These are phyloP conservation scores for Ceratocystis papillata DNA, from an alignment of 2,329 filamentous ascomycete genomes.

Conservation along the genomic window DNA sequence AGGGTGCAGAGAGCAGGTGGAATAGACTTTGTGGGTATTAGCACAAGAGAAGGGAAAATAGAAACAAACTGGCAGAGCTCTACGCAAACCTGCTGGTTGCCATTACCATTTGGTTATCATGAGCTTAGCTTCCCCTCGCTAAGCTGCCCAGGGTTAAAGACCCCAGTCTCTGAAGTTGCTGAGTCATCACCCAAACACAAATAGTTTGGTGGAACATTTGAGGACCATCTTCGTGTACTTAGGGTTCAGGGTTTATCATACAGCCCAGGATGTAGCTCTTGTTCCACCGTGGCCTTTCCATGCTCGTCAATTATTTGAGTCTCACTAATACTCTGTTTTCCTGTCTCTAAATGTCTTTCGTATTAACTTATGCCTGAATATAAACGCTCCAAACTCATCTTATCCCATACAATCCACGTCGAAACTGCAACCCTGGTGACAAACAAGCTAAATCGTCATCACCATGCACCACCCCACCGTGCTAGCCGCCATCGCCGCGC, in stretches of 20 bases:
- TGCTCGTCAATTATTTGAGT: neutral
- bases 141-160: neutral
- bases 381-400: neutral
- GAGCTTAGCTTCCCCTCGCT: neutral
- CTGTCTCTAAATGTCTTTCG: neutral
- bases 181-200: neutral
- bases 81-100: neutral
- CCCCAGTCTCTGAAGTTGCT: neutral
- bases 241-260: neutral
- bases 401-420: neutral
- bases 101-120: neutral
- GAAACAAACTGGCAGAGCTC: neutral
- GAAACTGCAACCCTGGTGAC: neutral
- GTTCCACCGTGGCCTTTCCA: slow-evolving; percentile 11
- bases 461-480: slow-evolving; percentile 15
- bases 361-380: neutral
- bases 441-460: neutral
- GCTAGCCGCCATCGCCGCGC: neutral
- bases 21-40: neutral
- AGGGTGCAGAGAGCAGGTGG: neutral
- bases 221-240: neutral
- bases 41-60: neutral
- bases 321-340: neutral
- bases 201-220: neutral
- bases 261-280: neutral